Base-by-base conservation (phyloP, 2,329 filamentous ascomycete species). In the Aureobasidium sp. region DNA sequence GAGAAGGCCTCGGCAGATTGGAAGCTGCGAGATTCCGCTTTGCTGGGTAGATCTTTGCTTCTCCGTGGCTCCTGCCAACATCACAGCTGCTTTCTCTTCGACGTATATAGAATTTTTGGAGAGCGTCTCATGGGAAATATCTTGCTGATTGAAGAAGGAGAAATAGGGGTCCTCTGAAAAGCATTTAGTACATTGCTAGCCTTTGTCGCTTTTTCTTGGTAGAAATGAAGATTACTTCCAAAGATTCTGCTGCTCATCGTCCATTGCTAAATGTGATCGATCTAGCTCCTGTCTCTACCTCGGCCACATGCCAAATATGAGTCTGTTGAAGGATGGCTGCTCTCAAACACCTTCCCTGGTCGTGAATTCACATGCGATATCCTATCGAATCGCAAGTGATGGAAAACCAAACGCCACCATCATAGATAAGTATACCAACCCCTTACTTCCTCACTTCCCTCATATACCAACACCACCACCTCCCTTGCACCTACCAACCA, bases 21-120 rank as follows among this genome's bases (percentile, higher is more conserved):
- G 92, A 96, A 76, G 91, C 92, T 27, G 86, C 88, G 26, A 85
- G 89, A 66, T 97, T 97, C 78, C 88, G 90, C 69, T 97, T 96
- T 59, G 63, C 67, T 48, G 72, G 70, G 43, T 74, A 59, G 34
- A 44, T 32, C 17, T 20, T 46, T 8, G 15, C 29, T 24, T 2
- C 17, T 24, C 13, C 37, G 5, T 20, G 3, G 12, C 34, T 10
- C 34, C 46, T 17, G 17, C 26, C 26, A 15, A 9, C 8, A 20
- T 20, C 20, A 20, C 26, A 13, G 44, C 24, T 39, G 34, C 27
- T 27, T 15, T 34, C 9, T 24, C 17, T 37, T 52, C 34, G 20
- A 52, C 20, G 29, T 39, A 27, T 17, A 52, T 52, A 52, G 50
- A 32, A 52, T 52, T 39, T 9, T 52, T 52, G n/a, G 34, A 48